Percentiles rank a stretch among this genome's conserved stretches.
Conservation (phyloP, 768 basidiomycete species). For the Podaxis sp. region DNA sequence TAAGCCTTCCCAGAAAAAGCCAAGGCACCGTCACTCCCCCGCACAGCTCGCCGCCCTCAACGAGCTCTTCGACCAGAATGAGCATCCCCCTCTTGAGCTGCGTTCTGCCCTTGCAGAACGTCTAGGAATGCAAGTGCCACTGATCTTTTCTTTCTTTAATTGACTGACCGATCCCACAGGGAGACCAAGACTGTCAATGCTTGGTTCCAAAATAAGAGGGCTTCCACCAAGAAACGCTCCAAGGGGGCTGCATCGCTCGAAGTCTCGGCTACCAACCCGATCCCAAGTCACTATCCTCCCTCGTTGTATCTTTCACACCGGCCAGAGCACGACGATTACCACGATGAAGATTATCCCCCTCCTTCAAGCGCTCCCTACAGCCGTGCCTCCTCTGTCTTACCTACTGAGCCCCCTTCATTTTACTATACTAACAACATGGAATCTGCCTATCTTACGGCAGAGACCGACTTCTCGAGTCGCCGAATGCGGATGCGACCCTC, state of each 20-base stretch:
- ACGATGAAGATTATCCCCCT: constrained; percentile 38
- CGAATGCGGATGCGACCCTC: constrained; percentile 58
- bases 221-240: constrained; percentile 69
- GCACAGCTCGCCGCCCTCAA: constrained; percentile 73
- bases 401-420: constrained; percentile 27
- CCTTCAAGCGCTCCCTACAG: constrained; percentile 10
- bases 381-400: constrained; percentile 29
- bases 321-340: constrained; percentile 13
- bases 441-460: constrained; percentile 44
- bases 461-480: constrained; percentile 29
- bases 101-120: constrained; percentile 65
- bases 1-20: constrained; percentile 55
- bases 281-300: constrained; percentile 17
- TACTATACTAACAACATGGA: constrained; percentile 48
- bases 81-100: constrained; percentile 69
- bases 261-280: constrained; percentile 19
- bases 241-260: constrained; percentile 16
- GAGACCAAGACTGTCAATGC: constrained; percentile 83
- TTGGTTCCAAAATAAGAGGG: constrained; percentile 86
- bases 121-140: constrained; percentile 65
- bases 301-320: constrained; percentile 26
- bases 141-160: constrained; percentile 12
- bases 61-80: constrained; percentile 70
- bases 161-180: constrained; percentile 35
- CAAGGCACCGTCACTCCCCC: constrained; percentile 72